Percentiles rank a stretch among this genome's conserved stretches.
phyloP scores from a whole-genome alignment of 2,329 filamentous ascomycete genomes.

The Paecilomyces variotii region DNA sequence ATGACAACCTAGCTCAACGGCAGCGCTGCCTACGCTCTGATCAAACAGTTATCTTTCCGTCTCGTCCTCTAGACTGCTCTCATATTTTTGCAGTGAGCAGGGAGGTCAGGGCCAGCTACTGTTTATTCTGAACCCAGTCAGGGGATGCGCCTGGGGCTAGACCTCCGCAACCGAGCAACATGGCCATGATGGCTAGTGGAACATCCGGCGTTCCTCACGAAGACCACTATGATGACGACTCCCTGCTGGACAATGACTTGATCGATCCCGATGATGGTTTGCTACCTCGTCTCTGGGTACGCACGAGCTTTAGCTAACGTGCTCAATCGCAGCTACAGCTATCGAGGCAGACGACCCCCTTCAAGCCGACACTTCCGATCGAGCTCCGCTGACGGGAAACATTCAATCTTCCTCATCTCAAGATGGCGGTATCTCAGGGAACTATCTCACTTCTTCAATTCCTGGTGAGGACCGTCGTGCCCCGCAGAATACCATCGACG shows the following conservation, averaged over 20 bases:
- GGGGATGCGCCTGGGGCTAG: not conserved
- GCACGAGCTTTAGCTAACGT: not conserved
- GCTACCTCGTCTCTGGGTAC: constrained; percentile 12
- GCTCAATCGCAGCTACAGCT: constrained; percentile 41
- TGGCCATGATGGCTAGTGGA: constrained; percentile 8
- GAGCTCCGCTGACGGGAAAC: constrained; percentile 74
- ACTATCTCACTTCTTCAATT: constrained; percentile 81
- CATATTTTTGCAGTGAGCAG: not conserved
- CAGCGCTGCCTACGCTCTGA: not conserved
- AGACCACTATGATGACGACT: constrained; percentile 55
- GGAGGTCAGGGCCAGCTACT: not conserved
- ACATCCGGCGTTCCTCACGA: constrained; percentile 42
- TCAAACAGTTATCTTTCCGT: not conserved
- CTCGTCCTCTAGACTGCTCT: not conserved
- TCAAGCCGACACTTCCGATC: constrained; percentile 54
- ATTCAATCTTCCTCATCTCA: constrained; percentile 57
- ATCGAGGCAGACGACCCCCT: constrained; percentile 90
- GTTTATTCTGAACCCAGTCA: not conserved
- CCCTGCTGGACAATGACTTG: constrained; percentile 60
- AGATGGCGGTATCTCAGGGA: constrained; percentile 54
- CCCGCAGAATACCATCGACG: constrained; percentile 88
- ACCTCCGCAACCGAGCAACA: not conserved
- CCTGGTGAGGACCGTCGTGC: constrained; percentile 88
- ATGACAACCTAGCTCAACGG: not conserved
- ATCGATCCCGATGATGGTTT: constrained; percentile 73